Percentiles rank a stretch among this genome's conserved stretches.
These are phyloP conservation scores for Phytophthora hibernalis DNA, from an alignment of 352 stramenopile species.

Conservation along the genomic window DNA sequence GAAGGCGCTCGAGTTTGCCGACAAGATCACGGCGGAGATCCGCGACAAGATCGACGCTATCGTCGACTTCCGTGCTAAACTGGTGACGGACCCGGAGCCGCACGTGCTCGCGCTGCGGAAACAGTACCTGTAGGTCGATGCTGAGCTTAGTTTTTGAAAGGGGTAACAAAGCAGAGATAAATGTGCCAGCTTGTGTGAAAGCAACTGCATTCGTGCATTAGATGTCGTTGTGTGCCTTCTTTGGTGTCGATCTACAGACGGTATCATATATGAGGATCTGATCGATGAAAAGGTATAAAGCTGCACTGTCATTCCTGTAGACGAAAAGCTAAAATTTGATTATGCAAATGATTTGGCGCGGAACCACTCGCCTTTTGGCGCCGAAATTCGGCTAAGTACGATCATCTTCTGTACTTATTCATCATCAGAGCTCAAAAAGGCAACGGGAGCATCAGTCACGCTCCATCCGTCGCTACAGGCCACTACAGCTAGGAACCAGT, in stretches of 20 bases:
- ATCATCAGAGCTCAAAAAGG: conserved; percentile 17
- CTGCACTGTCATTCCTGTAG: too few relatives aligned
- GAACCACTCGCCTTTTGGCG: conserved; percentile 42
- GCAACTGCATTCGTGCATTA: not conserved
- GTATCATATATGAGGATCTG: conserved; percentile 8
- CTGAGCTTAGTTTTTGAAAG: not conserved
- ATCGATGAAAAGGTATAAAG: conserved; percentile 18
- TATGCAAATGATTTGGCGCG: conserved; percentile 41
- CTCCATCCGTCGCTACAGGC: conserved; percentile 3
- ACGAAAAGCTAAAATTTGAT: too few relatives aligned
- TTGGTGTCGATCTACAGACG: not conserved
- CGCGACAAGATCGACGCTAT: conserved; percentile 77
- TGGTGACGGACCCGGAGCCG: conserved; percentile 39
- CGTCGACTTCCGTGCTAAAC: conserved; percentile 49
- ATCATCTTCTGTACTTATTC: conserved; percentile 3
- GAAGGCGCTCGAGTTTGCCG: conserved; percentile 61
- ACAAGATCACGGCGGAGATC: conserved; percentile 79
- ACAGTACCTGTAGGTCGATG: conserved; percentile 42
- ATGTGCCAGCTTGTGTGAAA: not conserved
- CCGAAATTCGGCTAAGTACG: conserved; percentile 38
- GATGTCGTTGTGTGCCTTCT: not conserved
- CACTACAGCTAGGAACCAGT: not conserved
- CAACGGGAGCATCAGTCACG: conserved; percentile 2
- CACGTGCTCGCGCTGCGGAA: conserved; percentile 43
- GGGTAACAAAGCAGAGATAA: not conserved